These are phyloP conservation scores for Ustanciosporium gigantosporum DNA, from an alignment of 1,284 basidiomycete genomes.

Conservation along the genomic window DNA sequence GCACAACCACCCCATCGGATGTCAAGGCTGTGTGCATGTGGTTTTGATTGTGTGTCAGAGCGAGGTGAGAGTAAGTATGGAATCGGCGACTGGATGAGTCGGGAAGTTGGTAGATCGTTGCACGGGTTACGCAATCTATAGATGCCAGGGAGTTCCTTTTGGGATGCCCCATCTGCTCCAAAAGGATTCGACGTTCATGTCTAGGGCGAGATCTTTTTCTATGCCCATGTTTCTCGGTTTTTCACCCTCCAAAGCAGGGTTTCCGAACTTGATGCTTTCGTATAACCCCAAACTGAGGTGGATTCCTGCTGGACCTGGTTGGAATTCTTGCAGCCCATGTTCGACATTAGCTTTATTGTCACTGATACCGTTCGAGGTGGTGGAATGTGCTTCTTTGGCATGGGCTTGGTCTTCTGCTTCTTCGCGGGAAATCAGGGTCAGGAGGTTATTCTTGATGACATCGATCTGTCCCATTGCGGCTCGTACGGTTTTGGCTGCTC, in stretches of 20 bases:
- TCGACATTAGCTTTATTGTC: neutral
- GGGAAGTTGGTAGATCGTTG: neutral
- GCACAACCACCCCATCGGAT: too few relatives aligned
- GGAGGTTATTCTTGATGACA: constrained; percentile 21
- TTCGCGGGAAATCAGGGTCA: constrained; percentile 15
- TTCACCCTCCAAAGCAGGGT: constrained; percentile 4
- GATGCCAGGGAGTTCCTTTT: constrained; percentile 26
- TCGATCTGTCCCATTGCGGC: constrained; percentile 29
- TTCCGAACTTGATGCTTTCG: constrained; percentile 34
- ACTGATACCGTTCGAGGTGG: too few relatives aligned
- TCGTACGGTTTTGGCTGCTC: constrained; percentile 32
- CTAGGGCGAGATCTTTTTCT: constrained; percentile 14
- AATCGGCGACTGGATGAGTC: too few relatives aligned
- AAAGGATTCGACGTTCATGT: constrained; percentile 16
- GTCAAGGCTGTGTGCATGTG: neutral
- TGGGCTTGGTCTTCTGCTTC: too few relatives aligned
- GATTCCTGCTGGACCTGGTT: constrained; percentile 15
- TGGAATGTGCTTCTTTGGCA: neutral
- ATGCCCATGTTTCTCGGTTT: constrained; percentile 10
- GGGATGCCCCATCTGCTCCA: constrained; percentile 27
- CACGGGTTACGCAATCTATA: constrained; percentile 1
- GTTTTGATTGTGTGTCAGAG: too few relatives aligned
- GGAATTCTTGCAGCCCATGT: constrained; percentile 2
- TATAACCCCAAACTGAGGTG: constrained; percentile 25
- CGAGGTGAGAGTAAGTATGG: too few relatives aligned